Evolutionary conservation across 2,329 filamentous ascomycete genomes (phyloP).

Genomic region (Nemania sp.): DNA sequence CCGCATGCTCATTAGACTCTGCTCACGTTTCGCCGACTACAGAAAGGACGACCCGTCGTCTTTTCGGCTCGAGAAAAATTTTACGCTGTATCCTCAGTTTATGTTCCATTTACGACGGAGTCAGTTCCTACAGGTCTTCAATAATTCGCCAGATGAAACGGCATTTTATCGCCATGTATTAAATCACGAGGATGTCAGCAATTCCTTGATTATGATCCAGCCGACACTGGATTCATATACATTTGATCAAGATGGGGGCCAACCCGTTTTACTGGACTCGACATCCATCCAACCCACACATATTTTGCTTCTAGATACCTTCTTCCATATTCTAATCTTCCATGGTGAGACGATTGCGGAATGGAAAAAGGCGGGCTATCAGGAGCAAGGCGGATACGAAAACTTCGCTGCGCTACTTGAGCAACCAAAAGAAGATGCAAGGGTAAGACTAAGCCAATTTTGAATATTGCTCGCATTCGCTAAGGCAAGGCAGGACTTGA

Average conservation of each 20-base stretch:
- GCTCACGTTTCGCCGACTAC: constrained; percentile 97
- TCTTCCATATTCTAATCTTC: constrained; percentile 99
- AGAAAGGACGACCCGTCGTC: constrained; percentile 97
- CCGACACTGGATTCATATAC: constrained; percentile 97
- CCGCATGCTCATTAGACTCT: constrained; percentile 96
- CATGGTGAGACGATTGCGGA: constrained; percentile 98
- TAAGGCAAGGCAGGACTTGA: constrained; percentile 76
- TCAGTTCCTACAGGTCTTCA: constrained; percentile 99
- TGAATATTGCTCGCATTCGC: constrained; percentile 20
- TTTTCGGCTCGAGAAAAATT: constrained; percentile 98
- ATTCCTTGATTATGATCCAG: constrained; percentile 98
- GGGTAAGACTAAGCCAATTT: constrained; percentile 67
- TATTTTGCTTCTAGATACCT: constrained; percentile 93
- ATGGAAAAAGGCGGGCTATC: constrained; percentile 98
- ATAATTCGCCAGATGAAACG: constrained; percentile 98
- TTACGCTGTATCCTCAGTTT: constrained; percentile 98
- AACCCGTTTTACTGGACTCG: constrained; percentile 95
- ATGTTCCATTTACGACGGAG: constrained; percentile 99
- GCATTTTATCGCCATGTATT: constrained; percentile 98
- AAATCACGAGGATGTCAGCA: constrained; percentile 96
- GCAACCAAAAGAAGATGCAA: constrained; percentile 95
- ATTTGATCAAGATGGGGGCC: constrained; percentile 91
- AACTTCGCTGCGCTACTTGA: constrained; percentile 91
- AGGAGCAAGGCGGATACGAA: constrained; percentile 97
- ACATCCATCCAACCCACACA: constrained; percentile 96